Evolutionary conservation across 2,329 filamentous ascomycete species (phyloP), one percentile per base, ranked within the genome.

Genomic region (Emergomyces africanus): DNA sequence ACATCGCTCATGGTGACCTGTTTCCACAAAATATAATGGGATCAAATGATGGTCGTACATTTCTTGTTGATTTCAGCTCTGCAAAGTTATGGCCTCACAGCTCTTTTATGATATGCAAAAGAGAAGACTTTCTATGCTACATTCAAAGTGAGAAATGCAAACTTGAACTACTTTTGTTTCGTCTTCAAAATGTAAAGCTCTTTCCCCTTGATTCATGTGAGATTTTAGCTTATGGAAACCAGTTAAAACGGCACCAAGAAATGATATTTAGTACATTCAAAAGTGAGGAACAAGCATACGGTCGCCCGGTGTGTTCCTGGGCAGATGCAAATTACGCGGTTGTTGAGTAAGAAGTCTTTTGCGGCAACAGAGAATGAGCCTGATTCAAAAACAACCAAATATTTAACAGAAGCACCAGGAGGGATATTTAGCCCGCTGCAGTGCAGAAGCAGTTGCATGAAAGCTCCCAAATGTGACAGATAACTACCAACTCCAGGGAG

Each of bases 221-320:
- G 44, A 15, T n/a, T 58, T 28, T 33, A 39, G n/a, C 48, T 58
- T 20, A 58, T 53, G 48, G 20, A 33, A 25, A 23, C 10, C 46
- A 58, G 57, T 42, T 58, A 33, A 53, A 51, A 53, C 48, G 46
- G n/a, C 48, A 51, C 37, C 57, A 58, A 53, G 57, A 46, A 23
- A 41, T 58, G 44, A 35, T 20, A 49, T 30, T 58, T 28, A 51
- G 28, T 23, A 35, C 41, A n/a, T 15, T 44, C 25, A 1, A 39
- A 15, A 53, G 30, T 30, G 57, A 53, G 35, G 57, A 59, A 54
- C 30, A 59, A 58, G 57, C 57, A 18, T 58, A 58, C 23, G 35
- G 49, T 35, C 18, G 25, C 35, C 44, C 33, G 5, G 15, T 41
- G 9, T 30, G 46, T 41, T 30, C 37, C 28, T 58, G 56, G 46